Conservation (phyloP, 805 yeast genomes). For the Wickerhamomyces chambardii region DNA sequence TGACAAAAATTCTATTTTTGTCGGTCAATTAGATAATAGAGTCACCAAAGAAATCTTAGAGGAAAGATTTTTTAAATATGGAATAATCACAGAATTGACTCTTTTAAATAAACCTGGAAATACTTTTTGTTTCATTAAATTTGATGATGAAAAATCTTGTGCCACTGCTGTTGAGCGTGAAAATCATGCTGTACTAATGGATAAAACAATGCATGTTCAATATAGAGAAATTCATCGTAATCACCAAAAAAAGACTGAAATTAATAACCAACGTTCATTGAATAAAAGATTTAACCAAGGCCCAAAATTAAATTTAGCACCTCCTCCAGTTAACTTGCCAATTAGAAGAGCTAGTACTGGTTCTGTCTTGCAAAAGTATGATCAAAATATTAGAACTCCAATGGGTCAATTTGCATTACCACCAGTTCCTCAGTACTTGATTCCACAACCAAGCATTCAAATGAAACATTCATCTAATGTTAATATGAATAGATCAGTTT, state of each 20-base stretch:
- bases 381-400: background rate
- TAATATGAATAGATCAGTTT: background rate
- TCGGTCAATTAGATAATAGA: slow-evolving; percentile 57
- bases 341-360: slow-evolving; percentile 28
- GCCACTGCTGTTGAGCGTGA: slow-evolving; percentile 83
- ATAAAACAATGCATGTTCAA: slow-evolving; percentile 78
- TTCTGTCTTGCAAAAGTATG: slow-evolving; percentile 8
- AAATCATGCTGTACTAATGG: slow-evolving; percentile 68
- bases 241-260: slow-evolving; percentile 16
- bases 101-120: slow-evolving; percentile 42
- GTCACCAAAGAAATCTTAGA: slow-evolving; percentile 46
- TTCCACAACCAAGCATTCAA: background rate
- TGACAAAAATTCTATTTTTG: slow-evolving; percentile 68
- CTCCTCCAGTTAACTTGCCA: slow-evolving; percentile 69
- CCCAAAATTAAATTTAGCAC: slow-evolving; percentile 52
- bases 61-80: slow-evolving; percentile 60
- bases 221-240: slow-evolving; percentile 52
- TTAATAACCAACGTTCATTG: slow-evolving; percentile 10
- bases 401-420: background rate
- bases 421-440: background rate
- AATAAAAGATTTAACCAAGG: slow-evolving; percentile 12
- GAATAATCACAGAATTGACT: slow-evolving; percentile 47
- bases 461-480: background rate
- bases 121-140: slow-evolving; percentile 69
- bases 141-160: slow-evolving; percentile 57